Percentiles rank a stretch among this genome's conserved stretches.
phyloP scores from a whole-genome alignment of 2,329 filamentous ascomycete species.

The Neocatenulostroma microsporum region DNA sequence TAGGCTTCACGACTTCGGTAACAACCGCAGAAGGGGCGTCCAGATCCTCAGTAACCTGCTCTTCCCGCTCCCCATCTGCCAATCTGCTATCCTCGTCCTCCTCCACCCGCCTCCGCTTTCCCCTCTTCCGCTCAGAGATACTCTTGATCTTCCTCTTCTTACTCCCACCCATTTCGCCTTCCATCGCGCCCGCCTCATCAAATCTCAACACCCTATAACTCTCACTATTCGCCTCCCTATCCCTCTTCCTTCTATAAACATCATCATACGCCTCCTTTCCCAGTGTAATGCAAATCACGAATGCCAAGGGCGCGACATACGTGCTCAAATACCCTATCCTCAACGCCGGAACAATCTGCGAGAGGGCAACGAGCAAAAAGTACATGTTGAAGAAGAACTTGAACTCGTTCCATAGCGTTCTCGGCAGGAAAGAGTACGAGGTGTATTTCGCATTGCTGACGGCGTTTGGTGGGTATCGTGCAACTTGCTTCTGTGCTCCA shows the following conservation, averaged over 20 bases:
- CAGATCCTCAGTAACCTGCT: constrained; percentile 44
- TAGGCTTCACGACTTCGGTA: constrained; percentile 67
- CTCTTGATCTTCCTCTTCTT: constrained; percentile 26
- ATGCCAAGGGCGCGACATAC: constrained; percentile 84
- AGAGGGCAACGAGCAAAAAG: constrained; percentile 88
- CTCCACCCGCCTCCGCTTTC: constrained; percentile 22
- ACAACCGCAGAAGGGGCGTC: constrained; percentile 30
- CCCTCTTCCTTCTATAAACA: constrained; percentile 73
- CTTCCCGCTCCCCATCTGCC: constrained; percentile 63
- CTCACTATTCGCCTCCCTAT: constrained; percentile 91
- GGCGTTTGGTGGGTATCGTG: constrained; percentile 79
- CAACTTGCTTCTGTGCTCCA: constrained; percentile 58
- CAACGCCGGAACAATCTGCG: constrained; percentile 80
- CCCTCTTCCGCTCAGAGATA: constrained; percentile 26
- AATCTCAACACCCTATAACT: constrained; percentile 73
- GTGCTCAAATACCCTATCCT: constrained; percentile 92
- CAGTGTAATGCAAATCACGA: constrained; percentile 85
- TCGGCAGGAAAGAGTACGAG: constrained; percentile 82
- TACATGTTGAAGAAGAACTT: constrained; percentile 99
- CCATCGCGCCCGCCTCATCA: constrained; percentile 49
- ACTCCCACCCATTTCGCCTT: constrained; percentile 27
- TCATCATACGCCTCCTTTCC: constrained; percentile 96
- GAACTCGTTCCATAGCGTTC: constrained; percentile 96
- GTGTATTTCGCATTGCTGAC: constrained; percentile 98
- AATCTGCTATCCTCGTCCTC: constrained; percentile 35